Evolutionary conservation across 2,329 filamentous ascomycete genomes (phyloP), one percentile per base, ranked within the genome.

Genomic region (Verticillium tricorpus): DNA sequence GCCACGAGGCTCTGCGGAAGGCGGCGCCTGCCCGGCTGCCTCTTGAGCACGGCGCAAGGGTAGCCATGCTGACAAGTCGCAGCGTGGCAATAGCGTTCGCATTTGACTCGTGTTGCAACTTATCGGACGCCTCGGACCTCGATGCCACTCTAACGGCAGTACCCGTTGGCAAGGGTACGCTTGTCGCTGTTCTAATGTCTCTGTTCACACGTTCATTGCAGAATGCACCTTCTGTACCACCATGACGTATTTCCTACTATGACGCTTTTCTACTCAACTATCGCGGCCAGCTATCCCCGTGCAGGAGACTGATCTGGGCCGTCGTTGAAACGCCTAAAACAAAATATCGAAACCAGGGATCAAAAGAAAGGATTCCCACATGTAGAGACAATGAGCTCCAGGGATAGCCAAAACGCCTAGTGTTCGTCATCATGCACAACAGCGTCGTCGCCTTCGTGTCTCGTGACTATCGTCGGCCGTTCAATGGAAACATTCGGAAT

Each of bases 401-500:
- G 12, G 19, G 45, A 22, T 5, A 22, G 11, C 19, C 45, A 11
- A 22, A 52, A 19, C 45, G 19, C n/a, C 45, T 52, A 52, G 12
- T n/a, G 45, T 52, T 52, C 45, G 19, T 25, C 45, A 22, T 52
- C 45, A n/a, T 52, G 45, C 45, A 52, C 45, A 25, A 25, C 45
- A 4, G 45, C 28, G 5, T 52, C 39, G 22, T 28, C 22, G 15
- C 28, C 25, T 9, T 58, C 57, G 17, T 39, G n/a, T 40, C 25
- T 25, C 37, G 37, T 25, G 6, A 25, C 37, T 9, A 58, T 31
- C 25, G n/a, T 32, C 37, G 57, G 57, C 57, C 35, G 60, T 56
- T 62, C 64, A 12, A 61, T 70, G 17, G 67, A 63, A 6, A 67
- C 63, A 2, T 60, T 66, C n/a, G 74, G 70, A 66, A 64, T 61